A percentile compares a stretch with the other conserved stretches of the same genome.
Conservation (phyloP, 306 rosid species). For the Ceratonia siliqua region DNA sequence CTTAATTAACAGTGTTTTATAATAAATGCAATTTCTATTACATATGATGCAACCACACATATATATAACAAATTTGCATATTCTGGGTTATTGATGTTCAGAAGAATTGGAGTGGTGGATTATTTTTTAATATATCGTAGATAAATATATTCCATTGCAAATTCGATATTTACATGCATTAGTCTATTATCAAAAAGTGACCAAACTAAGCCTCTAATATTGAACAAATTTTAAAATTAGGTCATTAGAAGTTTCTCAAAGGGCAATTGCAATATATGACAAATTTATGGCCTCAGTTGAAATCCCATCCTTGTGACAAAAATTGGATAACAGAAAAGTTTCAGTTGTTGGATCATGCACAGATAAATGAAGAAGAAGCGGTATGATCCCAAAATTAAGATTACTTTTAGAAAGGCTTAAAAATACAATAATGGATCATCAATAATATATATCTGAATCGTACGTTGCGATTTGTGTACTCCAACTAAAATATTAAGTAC, state of each 20-base stretch:
- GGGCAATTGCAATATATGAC: not conserved
- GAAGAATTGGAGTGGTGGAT: too few relatives aligned
- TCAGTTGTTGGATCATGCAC: not conserved
- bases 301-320: not conserved
- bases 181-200: too few relatives aligned
- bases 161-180: too few relatives aligned
- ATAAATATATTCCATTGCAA: too few relatives aligned
- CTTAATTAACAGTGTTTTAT: too few relatives aligned
- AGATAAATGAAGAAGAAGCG: not conserved
- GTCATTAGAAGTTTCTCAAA: not conserved
- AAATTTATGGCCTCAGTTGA: not conserved
- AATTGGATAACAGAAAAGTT: not conserved
- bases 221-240: too few relatives aligned
- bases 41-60: too few relatives aligned
- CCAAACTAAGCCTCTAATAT: too few relatives aligned
- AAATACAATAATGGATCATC: not conserved
- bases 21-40: too few relatives aligned
- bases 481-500: not conserved
- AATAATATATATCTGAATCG: slow-evolving; percentile 2
- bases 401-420: not conserved
- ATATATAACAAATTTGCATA: too few relatives aligned
- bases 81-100: too few relatives aligned
- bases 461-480: not conserved
- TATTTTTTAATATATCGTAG: too few relatives aligned
- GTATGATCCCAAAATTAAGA: not conserved